These are phyloP conservation scores for Cucurbitaria berberidis DNA, from an alignment of 2,329 filamentous ascomycete genomes.

Conservation along the genomic window DNA sequence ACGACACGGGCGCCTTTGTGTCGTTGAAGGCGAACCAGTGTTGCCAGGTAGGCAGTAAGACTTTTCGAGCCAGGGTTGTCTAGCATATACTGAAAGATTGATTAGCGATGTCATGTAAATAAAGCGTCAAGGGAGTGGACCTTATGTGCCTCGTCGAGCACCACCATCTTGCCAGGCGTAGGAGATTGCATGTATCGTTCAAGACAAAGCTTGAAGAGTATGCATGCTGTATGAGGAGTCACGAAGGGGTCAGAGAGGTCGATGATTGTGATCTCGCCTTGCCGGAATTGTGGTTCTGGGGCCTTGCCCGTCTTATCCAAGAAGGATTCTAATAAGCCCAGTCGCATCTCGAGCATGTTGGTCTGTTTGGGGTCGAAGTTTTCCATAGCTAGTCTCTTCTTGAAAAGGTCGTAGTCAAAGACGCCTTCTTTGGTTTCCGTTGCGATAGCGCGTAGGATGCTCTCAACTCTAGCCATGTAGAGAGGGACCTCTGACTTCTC, in stretches of 20 bases:
- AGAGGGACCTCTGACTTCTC: conserved; percentile 52
- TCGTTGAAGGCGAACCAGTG: conserved; percentile 71
- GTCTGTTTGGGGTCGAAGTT: conserved; percentile 52
- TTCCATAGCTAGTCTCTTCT: conserved; percentile 14
- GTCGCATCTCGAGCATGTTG: conserved; percentile 63
- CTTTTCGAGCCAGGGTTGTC: conserved; percentile 59
- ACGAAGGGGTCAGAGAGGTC: conserved; percentile 78
- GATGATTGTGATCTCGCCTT: conserved; percentile 67
- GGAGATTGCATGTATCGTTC: conserved; percentile 65
- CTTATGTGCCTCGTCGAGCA: conserved; percentile 80
- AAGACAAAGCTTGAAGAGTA: conserved; percentile 75
- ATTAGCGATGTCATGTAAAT: conserved; percentile 2
- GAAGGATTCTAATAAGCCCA: conserved; percentile 70
- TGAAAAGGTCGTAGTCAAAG: conserved; percentile 58
- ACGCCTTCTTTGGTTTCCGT: conserved; percentile 50
- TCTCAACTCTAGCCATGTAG: conserved; percentile 56
- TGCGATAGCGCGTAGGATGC: conserved; percentile 63
- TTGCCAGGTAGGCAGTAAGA: conserved; percentile 68
- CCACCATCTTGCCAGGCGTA: conserved; percentile 63
- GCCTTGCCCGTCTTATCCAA: conserved; percentile 50
- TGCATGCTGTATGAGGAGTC: conserved; percentile 69
- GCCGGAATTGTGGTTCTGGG: conserved; percentile 29
- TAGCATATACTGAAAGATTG: conserved; percentile 61
- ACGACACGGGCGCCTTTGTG: conserved; percentile 71
- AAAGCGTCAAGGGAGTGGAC: conserved; percentile 37